Evolutionary conservation across 768 basidiomycete genomes (phyloP).

Genomic region (Tremella fuciformis): DNA sequence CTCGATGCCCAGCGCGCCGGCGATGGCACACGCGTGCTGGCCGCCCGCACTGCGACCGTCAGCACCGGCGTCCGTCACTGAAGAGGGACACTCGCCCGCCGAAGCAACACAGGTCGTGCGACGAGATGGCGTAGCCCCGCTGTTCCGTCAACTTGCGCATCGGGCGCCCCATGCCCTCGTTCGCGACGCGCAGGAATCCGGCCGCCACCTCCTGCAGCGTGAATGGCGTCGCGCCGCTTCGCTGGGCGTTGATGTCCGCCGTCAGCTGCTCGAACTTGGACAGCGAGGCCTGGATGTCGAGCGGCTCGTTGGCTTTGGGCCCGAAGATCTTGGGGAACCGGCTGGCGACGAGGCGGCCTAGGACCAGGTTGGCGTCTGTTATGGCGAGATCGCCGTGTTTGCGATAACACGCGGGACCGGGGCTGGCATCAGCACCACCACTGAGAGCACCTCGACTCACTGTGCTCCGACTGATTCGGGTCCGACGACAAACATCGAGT

Average conservation of each 20-base stretch:
- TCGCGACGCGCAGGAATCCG: conserved; percentile 92
- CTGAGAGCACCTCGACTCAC: too few relatives aligned
- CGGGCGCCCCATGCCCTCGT: conserved; percentile 93
- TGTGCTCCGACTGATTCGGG: conserved; percentile 86
- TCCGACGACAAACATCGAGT: conserved; percentile 83
- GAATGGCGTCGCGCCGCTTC: conserved; percentile 58
- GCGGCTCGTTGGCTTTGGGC: conserved; percentile 74
- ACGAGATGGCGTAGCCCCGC: neutral
- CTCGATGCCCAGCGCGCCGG: conserved; percentile 20
- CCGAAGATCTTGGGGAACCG: conserved; percentile 95
- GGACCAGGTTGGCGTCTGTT: conserved; percentile 86
- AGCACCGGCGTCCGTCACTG: conserved; percentile 79
- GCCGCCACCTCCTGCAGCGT: conserved; percentile 70
- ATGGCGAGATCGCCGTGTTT: conserved; percentile 88
- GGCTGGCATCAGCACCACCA: conserved; percentile 43
- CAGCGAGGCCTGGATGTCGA: conserved; percentile 71
- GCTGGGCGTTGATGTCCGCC: conserved; percentile 63
- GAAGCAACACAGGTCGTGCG: conserved; percentile 3
- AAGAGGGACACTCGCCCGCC: neutral
- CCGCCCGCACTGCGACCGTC: conserved; percentile 59
- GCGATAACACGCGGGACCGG: conserved; percentile 75
- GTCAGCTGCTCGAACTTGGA: conserved; percentile 66
- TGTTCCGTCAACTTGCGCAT: conserved; percentile 62
- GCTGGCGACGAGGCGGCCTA: conserved; percentile 81
- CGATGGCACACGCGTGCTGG: conserved; percentile 45